These are phyloP conservation scores for Salvia rosmarinus DNA, from an alignment of 257 asterid species.

Conservation along the genomic window DNA sequence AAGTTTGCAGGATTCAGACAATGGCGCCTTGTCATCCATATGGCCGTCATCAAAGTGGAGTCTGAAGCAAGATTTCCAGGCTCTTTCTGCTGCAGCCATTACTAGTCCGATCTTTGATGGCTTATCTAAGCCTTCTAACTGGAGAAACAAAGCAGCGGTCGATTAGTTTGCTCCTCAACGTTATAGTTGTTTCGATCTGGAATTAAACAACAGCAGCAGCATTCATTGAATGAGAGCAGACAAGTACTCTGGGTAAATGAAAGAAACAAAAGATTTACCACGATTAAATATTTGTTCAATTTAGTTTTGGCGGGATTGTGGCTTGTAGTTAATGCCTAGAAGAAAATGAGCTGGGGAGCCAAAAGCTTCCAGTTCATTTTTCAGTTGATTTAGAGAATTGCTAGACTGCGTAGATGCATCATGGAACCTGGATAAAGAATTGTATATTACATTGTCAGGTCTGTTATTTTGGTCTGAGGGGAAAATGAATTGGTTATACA, in stretches of 20 bases:
- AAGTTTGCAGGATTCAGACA: slow-evolving; percentile 71
- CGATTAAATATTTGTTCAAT: slow-evolving; percentile 30
- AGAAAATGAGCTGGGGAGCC: slow-evolving; percentile 10
- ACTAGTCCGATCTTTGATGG: slow-evolving; percentile 82
- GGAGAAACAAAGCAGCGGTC: slow-evolving; percentile 74
- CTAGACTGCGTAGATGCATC: slow-evolving; percentile 29
- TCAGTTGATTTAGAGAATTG: slow-evolving; percentile 35
- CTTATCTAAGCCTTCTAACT: slow-evolving; percentile 60
- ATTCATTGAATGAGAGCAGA: slow-evolving; percentile 33
- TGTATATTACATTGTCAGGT: slow-evolving; percentile 57
- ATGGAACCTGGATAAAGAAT: slow-evolving; percentile 21
- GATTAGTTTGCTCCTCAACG: slow-evolving; percentile 48
- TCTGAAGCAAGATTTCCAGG: slow-evolving; percentile 76
- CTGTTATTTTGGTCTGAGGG: slow-evolving; percentile 32
- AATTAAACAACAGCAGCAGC: slow-evolving; percentile 30
- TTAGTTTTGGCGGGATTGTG: slow-evolving; percentile 35
- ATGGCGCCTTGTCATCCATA: slow-evolving; percentile 52
- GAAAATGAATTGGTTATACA: slow-evolving; percentile 36
- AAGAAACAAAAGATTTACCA: slow-evolving; percentile 36
- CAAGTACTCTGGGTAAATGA: slow-evolving; percentile 23
- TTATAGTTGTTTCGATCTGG: neutral
- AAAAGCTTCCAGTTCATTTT: slow-evolving; percentile 22
- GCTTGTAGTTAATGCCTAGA: slow-evolving; percentile 30
- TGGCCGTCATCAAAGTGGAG: slow-evolving; percentile 81
- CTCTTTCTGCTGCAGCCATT: slow-evolving; percentile 66